Evolutionary conservation across 192 early-diverging fungal species (phyloP).

Genomic region (Coemansia sp.): DNA sequence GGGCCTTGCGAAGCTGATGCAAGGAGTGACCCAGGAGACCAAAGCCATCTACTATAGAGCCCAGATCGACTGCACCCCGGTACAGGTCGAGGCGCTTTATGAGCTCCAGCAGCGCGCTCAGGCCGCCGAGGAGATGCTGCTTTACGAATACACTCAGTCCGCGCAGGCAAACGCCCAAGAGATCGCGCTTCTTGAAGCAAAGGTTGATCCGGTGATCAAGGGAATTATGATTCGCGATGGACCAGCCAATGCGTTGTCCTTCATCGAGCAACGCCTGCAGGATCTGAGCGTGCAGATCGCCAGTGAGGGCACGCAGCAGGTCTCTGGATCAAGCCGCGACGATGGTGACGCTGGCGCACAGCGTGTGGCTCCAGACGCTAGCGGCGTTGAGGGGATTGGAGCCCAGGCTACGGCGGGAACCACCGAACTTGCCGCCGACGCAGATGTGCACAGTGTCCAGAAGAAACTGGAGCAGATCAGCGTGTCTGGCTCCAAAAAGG

Average conservation of each 20-base stretch:
- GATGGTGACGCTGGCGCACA: neutral
- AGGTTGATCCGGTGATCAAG: constrained; percentile 43
- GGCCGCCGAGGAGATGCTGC: constrained; percentile 22
- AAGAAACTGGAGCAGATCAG: neutral
- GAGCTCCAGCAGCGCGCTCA: constrained; percentile 45
- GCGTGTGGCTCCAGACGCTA: neutral
- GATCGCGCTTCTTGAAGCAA: constrained; percentile 40
- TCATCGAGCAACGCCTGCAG: constrained; percentile 45
- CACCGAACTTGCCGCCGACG: neutral
- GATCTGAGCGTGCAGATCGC: constrained; percentile 33
- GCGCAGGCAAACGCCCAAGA: constrained; percentile 27
- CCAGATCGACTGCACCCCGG: constrained; percentile 25
- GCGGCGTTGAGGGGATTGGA: neutral
- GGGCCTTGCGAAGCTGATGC: constrained; percentile 40
- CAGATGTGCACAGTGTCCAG: neutral
- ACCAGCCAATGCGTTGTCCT: constrained; percentile 30
- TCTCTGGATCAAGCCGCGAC: neutral
- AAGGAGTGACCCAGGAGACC: constrained; percentile 40
- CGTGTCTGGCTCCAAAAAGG: neutral
- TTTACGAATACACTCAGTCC: constrained; percentile 26
- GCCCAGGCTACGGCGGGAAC: neutral
- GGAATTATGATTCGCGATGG: constrained; percentile 41
- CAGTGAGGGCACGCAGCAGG: neutral
- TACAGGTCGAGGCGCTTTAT: constrained; percentile 31
- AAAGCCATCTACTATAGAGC: constrained; percentile 39